These are phyloP conservation scores for Termitomyces bulborhizus DNA, from an alignment of 768 basidiomycete genomes.

Conservation along the genomic window DNA sequence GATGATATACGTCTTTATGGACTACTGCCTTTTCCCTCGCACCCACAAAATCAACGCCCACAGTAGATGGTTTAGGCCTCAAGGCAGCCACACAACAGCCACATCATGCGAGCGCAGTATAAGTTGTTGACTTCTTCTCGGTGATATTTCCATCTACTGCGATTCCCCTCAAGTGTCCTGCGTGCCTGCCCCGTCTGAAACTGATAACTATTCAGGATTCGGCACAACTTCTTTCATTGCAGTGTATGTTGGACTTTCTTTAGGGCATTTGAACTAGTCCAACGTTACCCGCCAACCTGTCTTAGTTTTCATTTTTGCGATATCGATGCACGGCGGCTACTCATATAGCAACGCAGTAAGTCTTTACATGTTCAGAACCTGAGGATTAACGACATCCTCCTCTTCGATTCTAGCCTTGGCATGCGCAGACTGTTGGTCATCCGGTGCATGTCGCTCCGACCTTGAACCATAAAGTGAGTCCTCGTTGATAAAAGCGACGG, in stretches of 20 bases:
- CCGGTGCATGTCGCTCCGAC: not conserved
- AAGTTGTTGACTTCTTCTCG: not conserved
- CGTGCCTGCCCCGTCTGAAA: not conserved
- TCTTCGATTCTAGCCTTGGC: not conserved
- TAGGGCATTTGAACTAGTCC: not conserved
- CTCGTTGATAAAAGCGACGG: no score
- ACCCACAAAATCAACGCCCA: constrained; percentile 2
- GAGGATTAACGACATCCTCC: not conserved
- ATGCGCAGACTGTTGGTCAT: not conserved
- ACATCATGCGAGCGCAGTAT: not conserved
- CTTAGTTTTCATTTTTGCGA: not conserved
- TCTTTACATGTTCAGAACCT: not conserved
- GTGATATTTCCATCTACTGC: not conserved
- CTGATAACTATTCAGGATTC: not conserved
- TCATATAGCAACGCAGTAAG: not conserved
- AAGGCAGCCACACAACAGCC: not conserved
- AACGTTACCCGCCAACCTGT: not conserved
- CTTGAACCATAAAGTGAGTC: constrained; percentile 2
- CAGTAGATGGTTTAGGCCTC: not conserved
- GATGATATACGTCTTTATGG: not conserved
- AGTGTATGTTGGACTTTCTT: not conserved
- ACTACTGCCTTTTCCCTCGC: not conserved
- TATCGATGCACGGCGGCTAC: not conserved
- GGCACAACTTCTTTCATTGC: no score
- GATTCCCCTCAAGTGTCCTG: not conserved